Evolutionary conservation across 2,329 filamentous ascomycete species (phyloP).

Genomic region (Leptographium lundbergii): DNA sequence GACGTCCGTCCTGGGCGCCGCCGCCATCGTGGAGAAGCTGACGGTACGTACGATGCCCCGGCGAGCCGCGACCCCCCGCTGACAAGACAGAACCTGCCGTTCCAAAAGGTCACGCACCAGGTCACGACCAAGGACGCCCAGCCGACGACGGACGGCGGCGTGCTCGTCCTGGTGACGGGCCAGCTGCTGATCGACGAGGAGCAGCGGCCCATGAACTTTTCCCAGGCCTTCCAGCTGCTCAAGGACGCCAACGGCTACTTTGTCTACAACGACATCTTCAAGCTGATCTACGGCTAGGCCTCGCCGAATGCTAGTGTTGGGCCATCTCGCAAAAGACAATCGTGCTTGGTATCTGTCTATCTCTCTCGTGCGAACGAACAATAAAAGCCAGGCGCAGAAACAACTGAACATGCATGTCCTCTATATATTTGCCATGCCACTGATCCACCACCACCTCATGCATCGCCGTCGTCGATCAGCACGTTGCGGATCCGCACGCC

Average conservation of each 20-base stretch:
- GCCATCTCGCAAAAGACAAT: not conserved
- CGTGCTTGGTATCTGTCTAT: not conserved
- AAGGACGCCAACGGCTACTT: conserved; percentile 60
- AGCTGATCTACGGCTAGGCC: conserved; percentile 60
- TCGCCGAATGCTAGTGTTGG: no score
- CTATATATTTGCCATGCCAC: no score
- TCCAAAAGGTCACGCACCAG: conserved; percentile 69
- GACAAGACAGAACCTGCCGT: conserved; percentile 53
- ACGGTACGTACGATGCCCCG: conserved; percentile 36
- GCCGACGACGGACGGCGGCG: conserved; percentile 56
- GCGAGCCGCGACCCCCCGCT: not conserved
- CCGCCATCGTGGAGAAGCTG: conserved; percentile 68
- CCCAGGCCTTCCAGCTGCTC: conserved; percentile 76
- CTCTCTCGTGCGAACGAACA: not conserved
- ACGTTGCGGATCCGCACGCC: conserved; percentile 70
- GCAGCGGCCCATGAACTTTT: conserved; percentile 79
- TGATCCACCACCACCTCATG: not conserved
- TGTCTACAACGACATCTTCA: conserved; percentile 92
- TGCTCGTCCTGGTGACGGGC: conserved; percentile 82
- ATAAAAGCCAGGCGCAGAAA: not conserved
- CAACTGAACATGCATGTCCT: not conserved
- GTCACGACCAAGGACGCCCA: conserved; percentile 73
- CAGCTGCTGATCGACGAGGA: conserved; percentile 77
- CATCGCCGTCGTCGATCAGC: conserved; percentile 39
- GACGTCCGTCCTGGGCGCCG: conserved; percentile 48